A percentile compares a stretch with the other conserved stretches of the same genome.
Evolutionary conservation across 2,329 filamentous ascomycete genomes (phyloP).

Genomic region (Akanthomyces lecanii): DNA sequence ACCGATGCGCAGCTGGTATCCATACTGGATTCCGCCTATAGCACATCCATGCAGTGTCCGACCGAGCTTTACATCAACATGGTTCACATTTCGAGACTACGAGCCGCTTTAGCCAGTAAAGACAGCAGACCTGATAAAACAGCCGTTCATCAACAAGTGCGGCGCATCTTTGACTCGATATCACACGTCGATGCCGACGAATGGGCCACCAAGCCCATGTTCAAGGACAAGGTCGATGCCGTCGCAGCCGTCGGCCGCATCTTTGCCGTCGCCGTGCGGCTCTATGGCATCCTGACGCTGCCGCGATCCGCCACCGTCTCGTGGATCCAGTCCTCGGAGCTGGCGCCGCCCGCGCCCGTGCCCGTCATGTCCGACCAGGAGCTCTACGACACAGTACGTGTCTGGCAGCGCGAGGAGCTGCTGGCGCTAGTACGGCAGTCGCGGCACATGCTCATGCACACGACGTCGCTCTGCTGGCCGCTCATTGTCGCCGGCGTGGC

Average conservation of each 20-base stretch:
- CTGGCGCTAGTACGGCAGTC: slow-evolving; percentile 1
- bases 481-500: slow-evolving; percentile 9
- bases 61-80: not conserved
- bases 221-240: not conserved
- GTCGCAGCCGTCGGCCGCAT: not conserved
- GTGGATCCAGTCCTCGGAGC: not conserved
- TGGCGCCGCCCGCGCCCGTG: not conserved
- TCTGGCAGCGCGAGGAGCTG: not conserved
- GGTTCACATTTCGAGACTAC: not conserved
- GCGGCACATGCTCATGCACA: not conserved
- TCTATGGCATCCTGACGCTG: slow-evolving; percentile 5
- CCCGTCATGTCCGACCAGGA: not conserved
- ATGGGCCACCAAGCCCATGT: not conserved
- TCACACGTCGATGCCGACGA: not conserved
- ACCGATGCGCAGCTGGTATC: not conserved
- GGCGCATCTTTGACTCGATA: not conserved
- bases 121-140: not conserved
- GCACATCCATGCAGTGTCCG: not conserved
- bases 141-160: not conserved
- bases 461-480: slow-evolving; percentile 4
- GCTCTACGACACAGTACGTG: not conserved
- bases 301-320: not conserved
- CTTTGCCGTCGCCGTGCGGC: not conserved
- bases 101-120: not conserved
- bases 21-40: not conserved